phyloP scores from a whole-genome alignment of 1,284 basidiomycete genomes.

The Ustilago nuda region DNA sequence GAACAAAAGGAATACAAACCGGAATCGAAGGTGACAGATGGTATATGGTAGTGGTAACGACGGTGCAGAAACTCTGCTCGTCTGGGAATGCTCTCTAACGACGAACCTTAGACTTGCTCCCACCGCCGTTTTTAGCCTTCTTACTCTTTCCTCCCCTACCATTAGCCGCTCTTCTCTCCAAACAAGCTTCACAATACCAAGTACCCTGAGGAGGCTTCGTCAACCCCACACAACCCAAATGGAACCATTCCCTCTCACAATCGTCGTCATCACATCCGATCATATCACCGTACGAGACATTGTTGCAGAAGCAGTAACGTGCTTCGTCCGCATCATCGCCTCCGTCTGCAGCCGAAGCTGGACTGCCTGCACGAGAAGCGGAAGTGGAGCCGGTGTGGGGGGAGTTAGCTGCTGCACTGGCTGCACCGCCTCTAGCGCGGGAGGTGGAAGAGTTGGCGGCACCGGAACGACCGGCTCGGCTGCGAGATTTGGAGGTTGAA shows the following conservation, averaged over 20 bases:
- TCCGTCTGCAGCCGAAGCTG: conserved; percentile 25
- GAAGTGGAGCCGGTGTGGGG: conserved; percentile 37
- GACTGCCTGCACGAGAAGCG: conserved; percentile 38
- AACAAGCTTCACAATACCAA: conserved; percentile 77
- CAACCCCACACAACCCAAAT: conserved; percentile 78
- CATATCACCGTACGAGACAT: conserved; percentile 93
- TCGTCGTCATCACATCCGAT: conserved; percentile 92
- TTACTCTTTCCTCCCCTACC: conserved; percentile 37
- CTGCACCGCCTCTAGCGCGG: conserved; percentile 29
- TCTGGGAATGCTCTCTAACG: conserved; percentile 12
- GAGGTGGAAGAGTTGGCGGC: conserved; percentile 16
- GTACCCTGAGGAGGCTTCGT: conserved; percentile 75
- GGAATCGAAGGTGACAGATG: not conserved
- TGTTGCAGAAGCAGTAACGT: conserved; percentile 88
- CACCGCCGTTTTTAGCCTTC: conserved; percentile 35
- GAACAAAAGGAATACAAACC: not conserved
- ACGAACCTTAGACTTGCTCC: conserved; percentile 34
- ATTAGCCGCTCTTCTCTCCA: conserved; percentile 51
- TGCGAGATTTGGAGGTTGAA: conserved; percentile 23
- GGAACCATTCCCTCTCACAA: conserved; percentile 94
- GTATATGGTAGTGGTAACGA: conserved; percentile 3
- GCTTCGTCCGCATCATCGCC: conserved; percentile 72
- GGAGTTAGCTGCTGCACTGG: conserved; percentile 27
- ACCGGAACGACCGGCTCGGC: conserved; percentile 13
- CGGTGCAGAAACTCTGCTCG: not conserved